These are phyloP conservation scores for Colletotrichum spaethianum DNA, from an alignment of 2,329 filamentous ascomycete species.

Conservation along the genomic window DNA sequence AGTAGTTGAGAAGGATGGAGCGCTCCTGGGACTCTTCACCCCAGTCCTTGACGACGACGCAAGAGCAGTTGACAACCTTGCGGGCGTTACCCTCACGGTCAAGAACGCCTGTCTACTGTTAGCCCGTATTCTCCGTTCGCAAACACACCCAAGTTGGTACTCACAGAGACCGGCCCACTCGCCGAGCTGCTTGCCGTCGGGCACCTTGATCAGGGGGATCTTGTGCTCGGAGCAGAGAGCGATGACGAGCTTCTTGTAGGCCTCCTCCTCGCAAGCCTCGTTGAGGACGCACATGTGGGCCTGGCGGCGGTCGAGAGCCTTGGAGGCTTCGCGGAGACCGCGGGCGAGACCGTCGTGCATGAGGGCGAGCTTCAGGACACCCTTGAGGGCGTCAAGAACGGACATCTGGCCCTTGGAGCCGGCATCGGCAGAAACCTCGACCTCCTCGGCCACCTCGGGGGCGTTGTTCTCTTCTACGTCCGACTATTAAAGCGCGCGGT, in stretches of 20 bases:
- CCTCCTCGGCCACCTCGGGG: constrained; percentile 87
- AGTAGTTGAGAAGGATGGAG: constrained; percentile 99
- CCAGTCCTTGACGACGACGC: constrained; percentile 99
- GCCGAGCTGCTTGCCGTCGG: constrained; percentile 99
- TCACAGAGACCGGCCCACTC: constrained; percentile 99
- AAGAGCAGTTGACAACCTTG: constrained; percentile 99
- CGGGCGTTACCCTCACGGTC: constrained; percentile 99
- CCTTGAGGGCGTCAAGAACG: constrained; percentile 98
- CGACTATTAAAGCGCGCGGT: constrained; percentile 73
- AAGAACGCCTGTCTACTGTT: constrained; percentile 80
- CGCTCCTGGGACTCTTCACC: constrained; percentile 99
- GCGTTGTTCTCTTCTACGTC: constrained; percentile 99
- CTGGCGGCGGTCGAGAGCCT: constrained; percentile 98
- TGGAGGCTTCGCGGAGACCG: constrained; percentile 97
- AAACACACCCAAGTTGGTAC: constrained; percentile 57
- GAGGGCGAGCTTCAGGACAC: constrained; percentile 97
- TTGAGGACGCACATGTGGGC: constrained; percentile 99
- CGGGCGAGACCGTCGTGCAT: constrained; percentile 99
- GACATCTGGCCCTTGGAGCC: constrained; percentile 94
- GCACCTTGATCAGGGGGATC: constrained; percentile 99
- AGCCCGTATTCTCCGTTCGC: constrained; percentile 43
- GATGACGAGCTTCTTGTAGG: constrained; percentile 99
- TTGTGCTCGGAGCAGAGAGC: constrained; percentile 99
- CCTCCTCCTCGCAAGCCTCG: constrained; percentile 99
- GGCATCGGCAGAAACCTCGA: constrained; percentile 95